These are phyloP conservation scores for Silene latifolia DNA, from an alignment of 148 eudicot species.

Conservation along the genomic window DNA sequence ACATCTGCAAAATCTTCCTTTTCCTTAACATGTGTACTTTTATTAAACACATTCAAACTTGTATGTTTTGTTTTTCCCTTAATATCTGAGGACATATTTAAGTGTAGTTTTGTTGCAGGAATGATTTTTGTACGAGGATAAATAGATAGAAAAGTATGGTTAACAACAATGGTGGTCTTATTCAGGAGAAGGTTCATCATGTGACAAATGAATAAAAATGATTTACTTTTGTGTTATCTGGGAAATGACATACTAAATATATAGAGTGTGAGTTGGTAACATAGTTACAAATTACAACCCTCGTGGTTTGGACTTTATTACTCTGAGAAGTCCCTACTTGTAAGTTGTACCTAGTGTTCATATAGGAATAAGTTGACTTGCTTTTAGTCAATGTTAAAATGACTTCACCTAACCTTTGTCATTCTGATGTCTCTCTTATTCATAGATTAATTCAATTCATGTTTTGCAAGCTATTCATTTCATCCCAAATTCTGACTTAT, in stretches of 20 bases:
- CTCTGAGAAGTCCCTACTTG: not conserved
- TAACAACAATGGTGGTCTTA: not conserved
- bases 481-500: too few species aligned
- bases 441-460: too few species aligned
- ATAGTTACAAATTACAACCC: not conserved
- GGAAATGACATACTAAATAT: not conserved
- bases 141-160: not conserved
- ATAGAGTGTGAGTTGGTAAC: not conserved
- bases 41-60: not conserved
- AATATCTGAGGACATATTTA: not conserved
- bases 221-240: not conserved
- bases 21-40: not conserved
- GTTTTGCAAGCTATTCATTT: too few species aligned
- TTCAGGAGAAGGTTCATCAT: not conserved
- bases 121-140: not conserved
- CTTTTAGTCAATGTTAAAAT: not conserved
- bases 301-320: slow-evolving; percentile 5
- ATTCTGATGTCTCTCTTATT: not conserved
- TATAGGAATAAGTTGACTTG: not conserved
- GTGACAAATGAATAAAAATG: not conserved
- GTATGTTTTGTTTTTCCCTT: not conserved
- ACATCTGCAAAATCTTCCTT: not conserved
- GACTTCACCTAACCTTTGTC: not conserved
- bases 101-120: not conserved
- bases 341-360: not conserved